Evolutionary conservation across 306 rosid species (phyloP), one percentile per base, ranked within the genome.

Genomic region (Quercus parvula): DNA sequence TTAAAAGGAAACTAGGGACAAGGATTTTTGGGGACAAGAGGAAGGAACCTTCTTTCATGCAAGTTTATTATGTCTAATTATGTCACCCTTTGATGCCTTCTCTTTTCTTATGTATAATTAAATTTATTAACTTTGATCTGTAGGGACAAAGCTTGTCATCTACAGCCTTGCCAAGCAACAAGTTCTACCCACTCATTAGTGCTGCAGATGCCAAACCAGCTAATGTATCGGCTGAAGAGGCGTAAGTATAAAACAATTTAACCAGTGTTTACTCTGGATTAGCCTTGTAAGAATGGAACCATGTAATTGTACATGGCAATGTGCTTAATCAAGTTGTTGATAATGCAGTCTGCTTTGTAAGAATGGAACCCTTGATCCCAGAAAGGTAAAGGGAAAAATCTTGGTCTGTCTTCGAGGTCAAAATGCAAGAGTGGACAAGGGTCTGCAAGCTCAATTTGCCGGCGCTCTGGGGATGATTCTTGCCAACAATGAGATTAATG

Each of bases 381-480:
- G 17, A n/a, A 92, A 92, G 86, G 99, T 85, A 38, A 87, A 88
- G 88, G 97, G 97, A 19, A 94, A 92, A 81, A 94, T 94, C 25
- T 79, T 94, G 69, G 77, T 88, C 56, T 94, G 99, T 84, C 89
- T 94, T 31, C 82, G 99, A 70, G 99, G 99, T 1, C 79, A 85
- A 62, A 94, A 80, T 82, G 92, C 95, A 30, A 91, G 99, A 83
- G 97, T 87, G 31, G 97, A 92, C 86, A 94, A 92, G 66, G 99
- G 99, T 69, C 88, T 88, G 75, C 90, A 92, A 85, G 95, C 95
- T 77, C 46, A 82, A 14, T 79, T 86, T 49, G 97, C 94, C 2
- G 97, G 99, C 11, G 99, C 97, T 20, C 91, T 80, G 22, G 99
- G 98, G 76, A 90, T 94, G 97, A 74, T 94, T 79, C 97, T 94